Conservation (phyloP, 306 rosid genomes). For the Luffa aegyptiaca region DNA sequence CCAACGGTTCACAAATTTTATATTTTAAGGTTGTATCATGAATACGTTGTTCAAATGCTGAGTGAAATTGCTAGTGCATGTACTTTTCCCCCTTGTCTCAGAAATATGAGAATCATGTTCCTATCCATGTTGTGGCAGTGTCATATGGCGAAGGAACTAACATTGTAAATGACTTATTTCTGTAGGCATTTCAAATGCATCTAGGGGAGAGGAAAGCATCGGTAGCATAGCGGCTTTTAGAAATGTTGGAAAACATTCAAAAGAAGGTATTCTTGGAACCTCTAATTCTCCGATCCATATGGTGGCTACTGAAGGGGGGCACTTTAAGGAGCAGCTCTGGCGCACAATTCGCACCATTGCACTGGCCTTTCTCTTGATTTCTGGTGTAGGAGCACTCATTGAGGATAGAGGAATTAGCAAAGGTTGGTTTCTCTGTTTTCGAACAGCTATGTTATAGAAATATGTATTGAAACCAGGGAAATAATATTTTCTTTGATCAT, state of each 20-base stretch:
- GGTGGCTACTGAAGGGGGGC: constrained; percentile 53
- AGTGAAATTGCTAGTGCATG: background rate
- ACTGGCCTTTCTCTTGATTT: constrained; percentile 51
- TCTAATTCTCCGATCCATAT: constrained; percentile 69
- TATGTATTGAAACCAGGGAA: background rate
- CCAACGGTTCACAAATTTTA: background rate
- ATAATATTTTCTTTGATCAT: constrained; percentile 10
- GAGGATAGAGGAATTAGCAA: constrained; percentile 72
- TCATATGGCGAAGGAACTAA: background rate
- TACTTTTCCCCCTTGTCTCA: background rate
- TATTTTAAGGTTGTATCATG: background rate
- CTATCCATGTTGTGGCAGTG: background rate
- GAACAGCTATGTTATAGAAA: background rate
- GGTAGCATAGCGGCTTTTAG: constrained; percentile 45
- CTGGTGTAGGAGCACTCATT: constrained; percentile 68
- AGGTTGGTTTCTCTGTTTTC: constrained; percentile 40
- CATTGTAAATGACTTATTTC: background rate
- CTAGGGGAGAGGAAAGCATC: constrained; percentile 36
- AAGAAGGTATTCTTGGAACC: constrained; percentile 67
- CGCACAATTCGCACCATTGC: constrained; percentile 53
- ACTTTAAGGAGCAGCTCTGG: constrained; percentile 72
- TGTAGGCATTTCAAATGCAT: constrained; percentile 53
- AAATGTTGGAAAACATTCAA: constrained; percentile 46
- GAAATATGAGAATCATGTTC: background rate
- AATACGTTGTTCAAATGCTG: background rate